phyloP scores from a whole-genome alignment of 1,284 basidiomycete genomes.

The Cryptococcus maquisensis region DNA sequence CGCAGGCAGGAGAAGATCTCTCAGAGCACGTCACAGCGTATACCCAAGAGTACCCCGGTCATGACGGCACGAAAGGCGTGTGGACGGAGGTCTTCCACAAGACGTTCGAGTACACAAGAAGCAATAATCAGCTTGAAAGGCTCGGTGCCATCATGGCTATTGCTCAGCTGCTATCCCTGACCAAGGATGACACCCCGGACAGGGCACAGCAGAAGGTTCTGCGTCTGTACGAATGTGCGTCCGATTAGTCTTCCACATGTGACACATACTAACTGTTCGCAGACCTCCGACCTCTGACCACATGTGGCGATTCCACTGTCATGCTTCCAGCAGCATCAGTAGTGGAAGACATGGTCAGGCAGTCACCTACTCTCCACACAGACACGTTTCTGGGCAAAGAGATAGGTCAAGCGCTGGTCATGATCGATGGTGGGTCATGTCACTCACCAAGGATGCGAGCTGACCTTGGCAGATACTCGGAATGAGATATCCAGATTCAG shows the following conservation, averaged over 20 bases:
- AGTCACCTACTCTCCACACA: constrained; percentile 43
- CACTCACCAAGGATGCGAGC: background rate
- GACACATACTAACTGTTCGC: background rate
- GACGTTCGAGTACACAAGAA: constrained; percentile 53
- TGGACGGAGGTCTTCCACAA: constrained; percentile 51
- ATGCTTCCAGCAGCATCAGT: constrained; percentile 47
- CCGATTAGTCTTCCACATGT: background rate
- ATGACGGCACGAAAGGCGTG: constrained; percentile 43
- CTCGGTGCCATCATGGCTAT: constrained; percentile 52
- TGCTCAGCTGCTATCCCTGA: constrained; percentile 41
- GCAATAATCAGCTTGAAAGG: constrained; percentile 49
- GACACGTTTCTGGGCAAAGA: constrained; percentile 48
- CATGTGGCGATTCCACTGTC: constrained; percentile 45
- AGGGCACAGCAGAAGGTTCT: constrained; percentile 43
- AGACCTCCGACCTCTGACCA: constrained; percentile 45
- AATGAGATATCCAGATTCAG: constrained; percentile 48
- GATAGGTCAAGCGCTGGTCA: constrained; percentile 42
- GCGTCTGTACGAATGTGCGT: constrained; percentile 46
- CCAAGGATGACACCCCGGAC: constrained; percentile 46
- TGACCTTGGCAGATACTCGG: constrained; percentile 30
- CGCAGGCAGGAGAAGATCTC: constrained; percentile 34
- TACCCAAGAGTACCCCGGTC: constrained; percentile 42
- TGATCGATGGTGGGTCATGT: constrained; percentile 38
- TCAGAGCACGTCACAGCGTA: constrained; percentile 36
- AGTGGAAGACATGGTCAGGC: constrained; percentile 45